Evolutionary conservation across 116 monocot genomes (phyloP).

Genomic region (Phalaenopsis hybrid): DNA sequence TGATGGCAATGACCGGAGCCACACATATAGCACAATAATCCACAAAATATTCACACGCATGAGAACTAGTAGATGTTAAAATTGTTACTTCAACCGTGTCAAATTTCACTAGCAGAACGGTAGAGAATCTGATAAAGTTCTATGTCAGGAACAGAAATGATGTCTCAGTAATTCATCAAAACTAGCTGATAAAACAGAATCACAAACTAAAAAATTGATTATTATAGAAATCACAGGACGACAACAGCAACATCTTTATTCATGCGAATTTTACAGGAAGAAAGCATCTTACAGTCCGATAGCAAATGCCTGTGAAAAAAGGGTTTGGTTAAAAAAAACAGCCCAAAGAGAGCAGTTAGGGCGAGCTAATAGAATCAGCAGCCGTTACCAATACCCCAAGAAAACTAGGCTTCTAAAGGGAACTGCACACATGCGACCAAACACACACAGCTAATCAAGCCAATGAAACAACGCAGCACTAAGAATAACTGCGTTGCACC

Average conservation of each 20-base stretch:
- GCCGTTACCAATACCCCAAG: conserved; percentile 12
- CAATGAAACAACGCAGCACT: neutral
- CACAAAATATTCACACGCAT: neutral
- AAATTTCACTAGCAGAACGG: neutral
- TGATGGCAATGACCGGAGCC: no score
- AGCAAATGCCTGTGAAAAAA: conserved; percentile 29
- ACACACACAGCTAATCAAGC: neutral
- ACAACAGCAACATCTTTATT: neutral
- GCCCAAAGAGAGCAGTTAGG: conserved; percentile 7
- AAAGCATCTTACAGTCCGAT: conserved; percentile 19
- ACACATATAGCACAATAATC: neutral
- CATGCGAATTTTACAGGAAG: conserved; percentile 1
- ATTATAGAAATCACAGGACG: neutral
- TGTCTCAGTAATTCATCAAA: neutral
- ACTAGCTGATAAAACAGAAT: neutral
- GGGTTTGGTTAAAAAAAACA: conserved; percentile 23
- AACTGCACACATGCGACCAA: conserved; percentile 29
- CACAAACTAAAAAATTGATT: neutral
- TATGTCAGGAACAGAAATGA: neutral
- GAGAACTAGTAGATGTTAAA: no score
- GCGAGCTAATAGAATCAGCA: conserved; percentile 11
- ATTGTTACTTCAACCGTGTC: neutral
- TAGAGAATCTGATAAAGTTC: neutral
- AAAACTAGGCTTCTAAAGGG: conserved; percentile 30
- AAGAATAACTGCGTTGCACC: neutral